These are phyloP conservation scores for Fusarium denticulatum DNA, from an alignment of 2,329 filamentous ascomycete genomes.

Conservation along the genomic window DNA sequence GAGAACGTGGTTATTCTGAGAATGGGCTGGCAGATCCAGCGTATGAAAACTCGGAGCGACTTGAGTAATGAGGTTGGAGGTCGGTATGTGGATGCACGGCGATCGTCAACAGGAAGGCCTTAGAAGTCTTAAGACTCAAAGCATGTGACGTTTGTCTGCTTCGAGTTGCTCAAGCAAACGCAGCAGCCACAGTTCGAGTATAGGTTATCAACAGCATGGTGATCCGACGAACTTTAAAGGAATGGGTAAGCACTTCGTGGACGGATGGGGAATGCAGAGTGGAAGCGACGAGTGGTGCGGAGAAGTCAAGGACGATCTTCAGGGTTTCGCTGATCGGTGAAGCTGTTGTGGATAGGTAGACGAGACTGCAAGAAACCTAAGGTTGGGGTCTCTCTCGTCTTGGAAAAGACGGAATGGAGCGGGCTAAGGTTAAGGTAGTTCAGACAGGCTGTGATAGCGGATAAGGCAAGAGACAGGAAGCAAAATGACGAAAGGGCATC, in stretches of 20 bases:
- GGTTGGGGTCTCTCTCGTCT: neutral
- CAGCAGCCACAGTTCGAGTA: constrained; percentile 22
- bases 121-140: constrained; percentile 4
- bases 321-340: constrained; percentile 42
- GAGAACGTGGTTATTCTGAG: neutral
- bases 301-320: constrained; percentile 35
- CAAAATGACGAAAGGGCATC: constrained; percentile 32
- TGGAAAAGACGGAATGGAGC: constrained; percentile 15
- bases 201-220: constrained; percentile 35
- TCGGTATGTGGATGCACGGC: neutral
- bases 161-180: constrained; percentile 23
- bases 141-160: constrained; percentile 23
- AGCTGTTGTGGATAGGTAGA: constrained; percentile 19
- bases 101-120: constrained; percentile 1
- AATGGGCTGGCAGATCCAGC: neutral
- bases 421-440: constrained; percentile 1
- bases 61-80: neutral
- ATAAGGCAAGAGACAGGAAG: constrained; percentile 18
- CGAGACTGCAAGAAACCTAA: constrained; percentile 1
- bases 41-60: neutral
- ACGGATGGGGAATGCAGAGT: constrained; percentile 9
- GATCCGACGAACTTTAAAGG: constrained; percentile 18
- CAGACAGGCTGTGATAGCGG: constrained; percentile 3
- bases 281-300: constrained; percentile 17
- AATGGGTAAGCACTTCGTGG: constrained; percentile 20